Base-by-base conservation (phyloP, 2,329 filamentous ascomycete species). In the Ampelomyces quisqualis region DNA sequence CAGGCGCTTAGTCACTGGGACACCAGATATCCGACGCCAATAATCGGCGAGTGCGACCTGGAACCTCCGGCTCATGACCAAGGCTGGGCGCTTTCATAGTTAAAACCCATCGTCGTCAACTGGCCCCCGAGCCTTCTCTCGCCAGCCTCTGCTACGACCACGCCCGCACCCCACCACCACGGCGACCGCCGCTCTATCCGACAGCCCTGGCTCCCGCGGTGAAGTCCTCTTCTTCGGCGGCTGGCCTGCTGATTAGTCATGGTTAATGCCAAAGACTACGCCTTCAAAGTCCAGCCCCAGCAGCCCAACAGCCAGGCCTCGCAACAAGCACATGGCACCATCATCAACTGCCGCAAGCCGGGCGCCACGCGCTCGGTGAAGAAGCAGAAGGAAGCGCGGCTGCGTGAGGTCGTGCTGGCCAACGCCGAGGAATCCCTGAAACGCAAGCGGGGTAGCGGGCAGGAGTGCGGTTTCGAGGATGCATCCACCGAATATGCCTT, bases 241-340 rank as follows among this genome's bases (percentile, higher is more conserved):
- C 62, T 60, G 59, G 52, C 53, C 59, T 58, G 62, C 60, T 62
- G 60, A 60, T 54, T 49, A 58, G 60, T 53, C 51, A 67, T 67
- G 64, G 63, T 67, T 45, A 65, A 67, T 57, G 57, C 60, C 19
- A 67, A 65, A 51, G 57, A 64, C 49, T 62, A 63, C 54, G 58
- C 61, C 42, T 67, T 67, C 57, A 65, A 59, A 54, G 64, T 67
- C 61, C 59, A 65, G 51, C 64, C 64, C 49, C 64, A 67, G 55
- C 55, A 57, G 21, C 60, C 63, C 8, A 49, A 53, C 22, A 49
- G 45, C 32, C 58, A 55, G 22, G 47, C 54, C 11, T 55, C 57
- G 7, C 54, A 58, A 10, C 60, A 58, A 27, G 59, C 64, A 26
- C 65, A 58, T 46, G 58, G 55, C 29, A 61, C 61, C 2, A 59